Evolutionary conservation across 768 basidiomycete species (phyloP).

Genomic region (Baorangia bicolor): DNA sequence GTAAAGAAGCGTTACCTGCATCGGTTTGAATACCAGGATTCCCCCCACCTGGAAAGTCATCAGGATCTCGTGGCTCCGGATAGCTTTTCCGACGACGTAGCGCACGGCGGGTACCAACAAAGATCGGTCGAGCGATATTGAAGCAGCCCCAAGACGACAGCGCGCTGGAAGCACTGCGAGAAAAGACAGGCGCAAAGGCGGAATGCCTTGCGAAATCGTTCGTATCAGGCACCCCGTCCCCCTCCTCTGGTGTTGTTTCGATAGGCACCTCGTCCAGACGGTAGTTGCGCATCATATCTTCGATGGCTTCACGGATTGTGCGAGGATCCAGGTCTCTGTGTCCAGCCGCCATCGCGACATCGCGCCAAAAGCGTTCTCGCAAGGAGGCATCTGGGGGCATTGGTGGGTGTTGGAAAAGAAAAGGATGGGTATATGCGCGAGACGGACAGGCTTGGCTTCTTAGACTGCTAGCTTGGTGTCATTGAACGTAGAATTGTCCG

Average conservation of each 20-base stretch:
- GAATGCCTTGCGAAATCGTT: slow-evolving; percentile 15
- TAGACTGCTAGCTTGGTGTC: background rate
- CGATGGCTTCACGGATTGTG: slow-evolving; percentile 18
- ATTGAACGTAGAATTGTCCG: background rate
- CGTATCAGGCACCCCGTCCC: slow-evolving; percentile 3
- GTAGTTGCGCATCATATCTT: slow-evolving; percentile 26
- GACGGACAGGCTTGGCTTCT: background rate
- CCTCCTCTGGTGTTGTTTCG: background rate
- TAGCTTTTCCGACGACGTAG: slow-evolving; percentile 6
- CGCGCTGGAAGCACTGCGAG: background rate
- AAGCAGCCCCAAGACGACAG: background rate
- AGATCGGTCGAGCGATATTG: slow-evolving; percentile 7
- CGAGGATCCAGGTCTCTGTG: slow-evolving; percentile 10
- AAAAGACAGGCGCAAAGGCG: slow-evolving; percentile 23
- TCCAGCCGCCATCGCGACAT: slow-evolving; percentile 14
- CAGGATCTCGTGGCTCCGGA: slow-evolving; percentile 7
- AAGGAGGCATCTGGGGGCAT: slow-evolving; percentile 18
- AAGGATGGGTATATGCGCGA: slow-evolving; percentile 6
- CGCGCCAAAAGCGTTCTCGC: slow-evolving; percentile 27
- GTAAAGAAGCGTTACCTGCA: slow-evolving; percentile 15
- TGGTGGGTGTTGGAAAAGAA: background rate
- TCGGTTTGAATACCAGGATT: slow-evolving; percentile 22
- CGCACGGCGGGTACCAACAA: slow-evolving; percentile 10
- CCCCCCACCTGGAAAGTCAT: slow-evolving; percentile 16
- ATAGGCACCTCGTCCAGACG: slow-evolving; percentile 20